A percentile compares a stretch with the other conserved stretches of the same genome.
These are phyloP conservation scores for Thermomyces lanuginosus DNA, from an alignment of 2,329 filamentous ascomycete species.

Conservation along the genomic window DNA sequence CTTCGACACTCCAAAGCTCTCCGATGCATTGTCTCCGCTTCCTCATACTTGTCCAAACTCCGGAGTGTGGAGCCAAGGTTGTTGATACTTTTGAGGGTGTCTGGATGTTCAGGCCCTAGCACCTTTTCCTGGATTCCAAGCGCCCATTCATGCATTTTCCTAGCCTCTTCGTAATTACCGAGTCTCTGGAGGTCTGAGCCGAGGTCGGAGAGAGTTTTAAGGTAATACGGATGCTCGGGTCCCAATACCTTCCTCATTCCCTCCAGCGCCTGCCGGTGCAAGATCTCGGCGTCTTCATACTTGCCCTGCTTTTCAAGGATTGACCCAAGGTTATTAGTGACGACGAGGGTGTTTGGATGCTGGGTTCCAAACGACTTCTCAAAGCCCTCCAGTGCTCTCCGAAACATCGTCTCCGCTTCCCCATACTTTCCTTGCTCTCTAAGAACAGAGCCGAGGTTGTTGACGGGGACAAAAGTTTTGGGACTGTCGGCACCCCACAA, in stretches of 20 bases:
- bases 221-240: background rate
- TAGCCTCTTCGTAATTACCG: slow-evolving; percentile 2
- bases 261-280: background rate
- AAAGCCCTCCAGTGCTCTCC: slow-evolving; percentile 6
- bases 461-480: background rate
- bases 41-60: background rate
- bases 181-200: background rate
- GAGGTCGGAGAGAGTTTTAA: background rate
- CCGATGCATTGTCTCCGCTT: slow-evolving; percentile 9
- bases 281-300: slow-evolving; percentile 1
- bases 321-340: background rate
- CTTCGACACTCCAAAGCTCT: slow-evolving; percentile 4
- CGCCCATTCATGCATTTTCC: background rate
- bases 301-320: background rate
- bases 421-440: background rate
- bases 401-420: background rate
- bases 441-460: background rate
- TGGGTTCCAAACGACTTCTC: slow-evolving; percentile 7
- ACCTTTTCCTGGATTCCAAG: background rate
- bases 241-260: background rate
- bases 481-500: background rate
- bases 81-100: slow-evolving; percentile 6
- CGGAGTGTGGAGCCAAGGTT: slow-evolving; percentile 4
- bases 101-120: background rate
- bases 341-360: background rate